These are phyloP conservation scores for Omphalotus guepiniiformis DNA, from an alignment of 768 basidiomycete genomes.

Conservation along the genomic window DNA sequence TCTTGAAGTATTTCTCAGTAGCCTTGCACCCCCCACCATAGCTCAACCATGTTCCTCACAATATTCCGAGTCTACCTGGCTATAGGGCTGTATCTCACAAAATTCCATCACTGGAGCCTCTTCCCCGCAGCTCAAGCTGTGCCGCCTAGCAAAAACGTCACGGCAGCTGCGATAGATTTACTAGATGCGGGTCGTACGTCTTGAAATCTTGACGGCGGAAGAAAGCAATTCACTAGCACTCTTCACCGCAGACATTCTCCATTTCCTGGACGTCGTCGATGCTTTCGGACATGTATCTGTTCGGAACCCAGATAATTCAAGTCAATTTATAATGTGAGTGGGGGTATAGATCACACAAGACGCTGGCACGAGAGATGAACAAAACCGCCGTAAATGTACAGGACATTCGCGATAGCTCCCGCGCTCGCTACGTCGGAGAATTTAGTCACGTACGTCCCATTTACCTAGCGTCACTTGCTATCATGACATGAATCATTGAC, in stretches of 20 bases:
- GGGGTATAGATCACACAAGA: not conserved
- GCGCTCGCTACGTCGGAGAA: slow-evolving; percentile 17
- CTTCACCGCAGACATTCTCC: slow-evolving; percentile 14
- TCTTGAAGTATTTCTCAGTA: too few species aligned
- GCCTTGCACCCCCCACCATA: too few species aligned
- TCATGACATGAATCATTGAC: too few species aligned
- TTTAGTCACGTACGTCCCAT: slow-evolving; percentile 14
- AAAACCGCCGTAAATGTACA: not conserved
- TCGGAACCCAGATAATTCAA: slow-evolving; percentile 17
- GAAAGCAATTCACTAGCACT: not conserved
- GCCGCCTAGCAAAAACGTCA: slow-evolving; percentile 5
- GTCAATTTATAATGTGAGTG: slow-evolving; percentile 19
- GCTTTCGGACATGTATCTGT: slow-evolving; percentile 20
- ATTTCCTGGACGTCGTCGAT: slow-evolving; percentile 18
- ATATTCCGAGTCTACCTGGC: too few species aligned
- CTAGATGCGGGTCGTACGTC: slow-evolving; percentile 16
- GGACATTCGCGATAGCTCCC: slow-evolving; percentile 20
- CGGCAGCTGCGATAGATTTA: slow-evolving; percentile 13
- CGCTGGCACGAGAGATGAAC: too few species aligned
- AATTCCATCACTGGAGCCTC: too few species aligned
- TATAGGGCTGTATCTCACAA: too few species aligned
- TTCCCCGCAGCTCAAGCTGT: slow-evolving; percentile 4
- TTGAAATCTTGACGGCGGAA: not conserved
- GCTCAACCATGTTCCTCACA: too few species aligned
- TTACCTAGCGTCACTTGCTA: not conserved